Conservation (phyloP, 208 protist species). For the Zelonia costaricensis region DNA sequence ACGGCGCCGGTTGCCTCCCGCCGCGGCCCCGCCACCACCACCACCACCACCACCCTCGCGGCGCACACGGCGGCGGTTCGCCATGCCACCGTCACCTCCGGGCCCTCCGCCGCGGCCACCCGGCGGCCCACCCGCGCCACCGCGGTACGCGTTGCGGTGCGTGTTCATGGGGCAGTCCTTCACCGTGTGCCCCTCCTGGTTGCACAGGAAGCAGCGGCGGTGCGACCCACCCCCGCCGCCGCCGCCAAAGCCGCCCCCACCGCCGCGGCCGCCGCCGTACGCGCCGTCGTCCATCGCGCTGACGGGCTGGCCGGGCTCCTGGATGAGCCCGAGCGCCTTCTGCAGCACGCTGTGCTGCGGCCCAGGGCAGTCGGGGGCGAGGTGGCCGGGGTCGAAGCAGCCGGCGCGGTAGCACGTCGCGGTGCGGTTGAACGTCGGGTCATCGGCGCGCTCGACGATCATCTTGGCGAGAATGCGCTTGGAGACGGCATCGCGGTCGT, state of each 20-base stretch:
- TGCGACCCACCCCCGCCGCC: slow-evolving; percentile 19
- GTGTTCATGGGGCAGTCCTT: slow-evolving; percentile 79
- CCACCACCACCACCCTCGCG: slow-evolving; percentile 12
- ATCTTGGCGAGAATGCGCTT: slow-evolving; percentile 66
- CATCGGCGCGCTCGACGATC: slow-evolving; percentile 64
- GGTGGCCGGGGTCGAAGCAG: slow-evolving; percentile 89
- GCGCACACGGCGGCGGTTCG: slow-evolving; percentile 16
- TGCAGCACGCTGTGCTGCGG: slow-evolving; percentile 67
- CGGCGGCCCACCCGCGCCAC: slow-evolving; percentile 15
- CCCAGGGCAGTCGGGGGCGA: slow-evolving; percentile 80
- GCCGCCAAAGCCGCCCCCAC: no score
- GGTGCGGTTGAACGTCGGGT: slow-evolving; percentile 74
- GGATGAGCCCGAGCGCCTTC: slow-evolving; percentile 55
- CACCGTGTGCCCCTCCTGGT: slow-evolving; percentile 74
- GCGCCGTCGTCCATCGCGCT: slow-evolving; percentile 47
- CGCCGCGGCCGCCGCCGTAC: slow-evolving; percentile 24
- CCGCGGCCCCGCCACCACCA: not conserved
- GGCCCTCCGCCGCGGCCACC: slow-evolving; percentile 10
- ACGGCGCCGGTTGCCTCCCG: slow-evolving; percentile 18
- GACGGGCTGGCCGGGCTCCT: slow-evolving; percentile 71
- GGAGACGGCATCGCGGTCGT: slow-evolving; percentile 75
- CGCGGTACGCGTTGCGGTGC: slow-evolving; percentile 30
- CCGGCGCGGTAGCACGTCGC: slow-evolving; percentile 73
- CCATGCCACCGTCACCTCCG: slow-evolving; percentile 6
- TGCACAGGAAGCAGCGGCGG: slow-evolving; percentile 78